phyloP scores from a whole-genome alignment of 768 basidiomycete genomes.

The Mycena olivaceomarginata region DNA sequence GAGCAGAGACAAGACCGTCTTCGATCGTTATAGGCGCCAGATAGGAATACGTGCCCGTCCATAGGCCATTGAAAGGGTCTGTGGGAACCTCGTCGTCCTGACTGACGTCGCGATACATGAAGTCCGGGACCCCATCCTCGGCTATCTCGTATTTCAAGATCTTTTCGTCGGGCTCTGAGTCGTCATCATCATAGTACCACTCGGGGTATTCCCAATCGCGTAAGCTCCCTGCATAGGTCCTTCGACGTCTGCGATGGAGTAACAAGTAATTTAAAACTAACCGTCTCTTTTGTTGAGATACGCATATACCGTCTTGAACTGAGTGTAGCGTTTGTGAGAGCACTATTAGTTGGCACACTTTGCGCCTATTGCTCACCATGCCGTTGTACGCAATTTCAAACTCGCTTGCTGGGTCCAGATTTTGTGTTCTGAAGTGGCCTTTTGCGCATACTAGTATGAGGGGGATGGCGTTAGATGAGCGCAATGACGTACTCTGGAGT shows the following conservation, averaged over 20 bases:
- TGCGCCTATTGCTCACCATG: slow-evolving; percentile 11
- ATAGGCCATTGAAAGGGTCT: background rate
- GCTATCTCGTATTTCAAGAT: background rate
- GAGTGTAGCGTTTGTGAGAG: background rate
- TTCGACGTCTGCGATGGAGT: background rate
- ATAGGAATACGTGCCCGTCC: slow-evolving; percentile 1
- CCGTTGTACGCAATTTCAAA: slow-evolving; percentile 29
- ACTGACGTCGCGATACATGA: background rate
- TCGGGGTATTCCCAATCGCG: background rate
- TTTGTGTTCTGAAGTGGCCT: slow-evolving; percentile 25
- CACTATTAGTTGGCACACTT: background rate
- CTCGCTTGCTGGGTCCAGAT: slow-evolving; percentile 13
- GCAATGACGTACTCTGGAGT: background rate
- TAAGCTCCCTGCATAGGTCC: background rate
- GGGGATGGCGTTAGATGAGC: background rate
- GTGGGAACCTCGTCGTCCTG: slow-evolving; percentile 2
- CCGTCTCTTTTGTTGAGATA: background rate
- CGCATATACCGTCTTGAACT: background rate
- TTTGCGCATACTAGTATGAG: background rate
- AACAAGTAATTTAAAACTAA: background rate
- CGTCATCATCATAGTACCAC: background rate
- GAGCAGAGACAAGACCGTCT: background rate
- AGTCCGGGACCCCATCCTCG: background rate
- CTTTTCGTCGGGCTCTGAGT: background rate
- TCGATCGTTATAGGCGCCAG: too few relatives aligned